Base-by-base conservation (phyloP, 495 filamentous ascomycete species). In the Penicillium antarcticum region DNA sequence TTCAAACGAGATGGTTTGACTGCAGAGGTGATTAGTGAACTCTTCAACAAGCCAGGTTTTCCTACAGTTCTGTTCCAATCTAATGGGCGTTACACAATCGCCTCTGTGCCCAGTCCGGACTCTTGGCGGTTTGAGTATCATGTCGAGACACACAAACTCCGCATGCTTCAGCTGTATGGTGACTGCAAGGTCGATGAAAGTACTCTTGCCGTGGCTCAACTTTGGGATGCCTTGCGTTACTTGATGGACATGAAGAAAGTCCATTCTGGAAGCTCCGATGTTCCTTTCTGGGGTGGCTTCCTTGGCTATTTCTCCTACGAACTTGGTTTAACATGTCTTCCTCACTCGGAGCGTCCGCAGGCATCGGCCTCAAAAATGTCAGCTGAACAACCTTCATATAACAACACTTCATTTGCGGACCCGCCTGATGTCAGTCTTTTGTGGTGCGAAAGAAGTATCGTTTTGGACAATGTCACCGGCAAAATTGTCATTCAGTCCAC, bases 281-380 rank as follows among this genome's bases (percentile, higher is more conserved):
- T 71, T 35, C 92, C 76, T 2, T 98, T 98, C 60, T 85, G 90
- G 73, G 92, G 92, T 37, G 92, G 92, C 0, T 84, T 97, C 42
- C 80, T 97, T 67, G 94, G 94, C 0, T 96, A 87, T 60, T 86
- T 91, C 39, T 89, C 88, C 1, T 97, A 97, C 54, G 92, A 98
- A 62, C 78, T 91, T 42, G 89, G 91, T 0, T 73, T 97, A 1
- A 65, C 72, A 8, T 69, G 72, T 40, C 67, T 77, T 43, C 56
- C 70, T 46, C 71, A 70, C 45, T 62, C 60, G 57, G 52, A 49
- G 39, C 52, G 58, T 40, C 13, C 46, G 7, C 41, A 52, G 48
- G 14, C 37, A 36, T 35, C 45, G 9, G 13, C 41, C n/a, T 32
- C 36, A n/a, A 19, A 23, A 5, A 23, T 34, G 9, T 10, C 18